These are phyloP conservation scores for Tylopilus intermedius DNA, from an alignment of 768 basidiomycete genomes.

Conservation along the genomic window DNA sequence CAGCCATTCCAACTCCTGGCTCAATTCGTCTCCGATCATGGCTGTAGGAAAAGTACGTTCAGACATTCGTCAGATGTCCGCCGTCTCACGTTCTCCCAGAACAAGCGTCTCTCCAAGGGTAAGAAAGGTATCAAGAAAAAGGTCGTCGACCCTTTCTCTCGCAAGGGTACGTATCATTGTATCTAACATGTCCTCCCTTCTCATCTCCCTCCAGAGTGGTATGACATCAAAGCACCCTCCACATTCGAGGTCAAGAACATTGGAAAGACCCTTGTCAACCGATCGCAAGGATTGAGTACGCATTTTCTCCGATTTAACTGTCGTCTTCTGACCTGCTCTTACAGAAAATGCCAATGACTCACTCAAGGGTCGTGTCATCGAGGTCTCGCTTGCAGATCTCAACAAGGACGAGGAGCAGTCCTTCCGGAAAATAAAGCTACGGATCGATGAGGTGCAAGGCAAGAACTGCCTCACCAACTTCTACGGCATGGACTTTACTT, in stretches of 20 bases:
- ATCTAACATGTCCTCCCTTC: background rate
- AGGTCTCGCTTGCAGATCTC: conserved; percentile 93
- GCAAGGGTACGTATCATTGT: conserved; percentile 69
- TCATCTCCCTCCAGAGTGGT: conserved; percentile 73
- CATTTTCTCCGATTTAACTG: conserved; percentile 18
- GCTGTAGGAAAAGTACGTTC: conserved; percentile 80
- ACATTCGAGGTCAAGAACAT: conserved; percentile 96
- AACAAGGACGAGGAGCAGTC: conserved; percentile 99
- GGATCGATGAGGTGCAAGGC: conserved; percentile 93
- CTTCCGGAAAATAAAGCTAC: conserved; percentile 99
- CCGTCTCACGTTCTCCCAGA: conserved; percentile 43
- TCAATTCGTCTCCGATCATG: conserved; percentile 51
- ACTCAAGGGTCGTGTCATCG: conserved; percentile 92
- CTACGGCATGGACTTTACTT: conserved; percentile 99
- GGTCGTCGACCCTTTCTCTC: conserved; percentile 99
- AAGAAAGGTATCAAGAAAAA: conserved; percentile 99
- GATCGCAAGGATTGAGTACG: conserved; percentile 96
- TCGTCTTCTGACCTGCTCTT: conserved; percentile 8
- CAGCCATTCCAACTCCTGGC: conserved; percentile 37
- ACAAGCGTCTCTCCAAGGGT: conserved; percentile 96
- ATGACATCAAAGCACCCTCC: conserved; percentile 97
- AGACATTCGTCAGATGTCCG: background rate
- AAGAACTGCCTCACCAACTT: conserved; percentile 99
- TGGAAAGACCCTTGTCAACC: conserved; percentile 98
- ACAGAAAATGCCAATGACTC: conserved; percentile 98